phyloP scores from a whole-genome alignment of 2,329 filamentous ascomycete genomes.

The Xylaria polymorpha region DNA sequence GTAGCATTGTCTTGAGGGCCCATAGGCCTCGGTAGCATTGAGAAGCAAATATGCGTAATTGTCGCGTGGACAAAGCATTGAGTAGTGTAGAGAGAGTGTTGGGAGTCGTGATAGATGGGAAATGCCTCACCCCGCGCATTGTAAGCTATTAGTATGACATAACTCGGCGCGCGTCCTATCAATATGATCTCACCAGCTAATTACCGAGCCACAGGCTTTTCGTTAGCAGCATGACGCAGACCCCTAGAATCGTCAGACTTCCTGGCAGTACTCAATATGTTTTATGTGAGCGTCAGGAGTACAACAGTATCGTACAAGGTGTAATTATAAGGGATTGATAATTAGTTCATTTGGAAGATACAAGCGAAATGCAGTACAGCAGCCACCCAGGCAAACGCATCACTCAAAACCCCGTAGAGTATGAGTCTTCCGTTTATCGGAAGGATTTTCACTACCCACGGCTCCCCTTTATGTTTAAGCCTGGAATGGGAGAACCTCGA shows the following conservation, averaged over 20 bases:
- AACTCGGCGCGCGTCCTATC: not conserved
- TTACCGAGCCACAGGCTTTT: not conserved
- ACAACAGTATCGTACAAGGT: not conserved
- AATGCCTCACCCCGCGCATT: not conserved
- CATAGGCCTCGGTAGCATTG: not conserved
- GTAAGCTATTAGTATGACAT: not conserved
- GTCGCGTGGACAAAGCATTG: not conserved
- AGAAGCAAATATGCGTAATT: not conserved
- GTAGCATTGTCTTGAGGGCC: not conserved
- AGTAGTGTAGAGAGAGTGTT: not conserved
- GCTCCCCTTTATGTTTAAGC: slow-evolving; percentile 46
- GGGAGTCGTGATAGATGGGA: not conserved
- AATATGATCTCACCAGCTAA: slow-evolving; percentile 6
- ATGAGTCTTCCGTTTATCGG: slow-evolving; percentile 37
- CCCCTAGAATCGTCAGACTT: not conserved
- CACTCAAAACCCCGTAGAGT: not conserved
- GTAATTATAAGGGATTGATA: not conserved
- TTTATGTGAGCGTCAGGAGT: not conserved
- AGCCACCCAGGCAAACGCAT: slow-evolving; percentile 8
- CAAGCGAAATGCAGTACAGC: not conserved
- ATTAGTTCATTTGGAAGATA: not conserved
- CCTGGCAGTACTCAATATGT: not conserved
- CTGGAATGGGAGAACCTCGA: slow-evolving; percentile 43
- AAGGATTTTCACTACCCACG: slow-evolving; percentile 43
- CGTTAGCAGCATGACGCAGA: slow-evolving; percentile 8